Evolutionary conservation across 1,284 basidiomycete species (phyloP).

Genomic region (Chondrostereum purpureum): DNA sequence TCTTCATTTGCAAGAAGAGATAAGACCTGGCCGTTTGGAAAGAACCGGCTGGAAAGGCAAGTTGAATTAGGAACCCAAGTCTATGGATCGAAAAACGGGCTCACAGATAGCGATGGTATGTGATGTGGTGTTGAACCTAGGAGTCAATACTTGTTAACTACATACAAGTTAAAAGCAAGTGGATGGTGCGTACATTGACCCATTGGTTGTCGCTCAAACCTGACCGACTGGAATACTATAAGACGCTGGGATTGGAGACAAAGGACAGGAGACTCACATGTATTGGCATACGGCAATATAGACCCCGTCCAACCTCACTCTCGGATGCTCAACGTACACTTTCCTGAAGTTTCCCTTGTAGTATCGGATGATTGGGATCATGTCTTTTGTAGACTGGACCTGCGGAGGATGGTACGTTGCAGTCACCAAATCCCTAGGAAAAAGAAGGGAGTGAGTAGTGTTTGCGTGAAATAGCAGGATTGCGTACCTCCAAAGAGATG

Average conservation of each 20-base stretch:
- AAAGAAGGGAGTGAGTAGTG: constrained; percentile 2
- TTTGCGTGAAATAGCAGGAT: too few species aligned
- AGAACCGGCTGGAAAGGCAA: constrained; percentile 63
- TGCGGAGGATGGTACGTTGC: constrained; percentile 70
- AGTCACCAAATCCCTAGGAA: constrained; percentile 43
- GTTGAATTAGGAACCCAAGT: background rate
- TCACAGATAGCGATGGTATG: constrained; percentile 80
- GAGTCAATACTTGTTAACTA: constrained; percentile 5
- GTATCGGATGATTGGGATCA: constrained; percentile 42
- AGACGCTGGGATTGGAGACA: constrained; percentile 2
- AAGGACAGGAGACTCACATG: constrained; percentile 39
- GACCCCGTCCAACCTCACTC: constrained; percentile 78
- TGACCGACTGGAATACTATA: constrained; percentile 45
- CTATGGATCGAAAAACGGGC: constrained; percentile 18
- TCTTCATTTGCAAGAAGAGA: constrained; percentile 85
- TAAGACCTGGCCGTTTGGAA: constrained; percentile 80
- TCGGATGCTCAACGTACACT: constrained; percentile 75
- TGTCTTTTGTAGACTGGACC: constrained; percentile 39
- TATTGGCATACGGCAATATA: constrained; percentile 90
- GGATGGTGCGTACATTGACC: constrained; percentile 59
- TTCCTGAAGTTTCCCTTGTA: constrained; percentile 66
- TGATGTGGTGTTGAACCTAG: constrained; percentile 67
- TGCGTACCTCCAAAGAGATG: constrained; percentile 71
- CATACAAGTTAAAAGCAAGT: background rate
- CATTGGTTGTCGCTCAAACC: constrained; percentile 78